A percentile compares a stretch with the other conserved stretches of the same genome.
These are phyloP conservation scores for Elaeagnus macrophylla DNA, from an alignment of 306 rosid genomes.

Conservation along the genomic window DNA sequence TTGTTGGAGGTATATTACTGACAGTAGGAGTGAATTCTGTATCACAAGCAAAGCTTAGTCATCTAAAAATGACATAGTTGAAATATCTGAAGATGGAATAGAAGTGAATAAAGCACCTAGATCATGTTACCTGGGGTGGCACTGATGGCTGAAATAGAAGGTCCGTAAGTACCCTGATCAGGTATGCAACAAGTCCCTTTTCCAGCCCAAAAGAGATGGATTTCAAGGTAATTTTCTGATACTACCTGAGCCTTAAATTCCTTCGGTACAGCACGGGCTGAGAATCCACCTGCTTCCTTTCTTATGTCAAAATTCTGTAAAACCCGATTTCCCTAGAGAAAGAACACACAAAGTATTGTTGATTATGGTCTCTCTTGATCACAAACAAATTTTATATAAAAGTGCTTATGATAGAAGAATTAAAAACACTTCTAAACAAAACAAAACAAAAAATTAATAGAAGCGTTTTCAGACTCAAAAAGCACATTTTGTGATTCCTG, in stretches of 20 bases:
- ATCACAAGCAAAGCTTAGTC: conserved; percentile 13
- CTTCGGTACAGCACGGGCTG: conserved; percentile 46
- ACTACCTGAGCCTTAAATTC: conserved; percentile 32
- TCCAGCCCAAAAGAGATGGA: conserved; percentile 89
- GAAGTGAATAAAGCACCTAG: conserved; percentile 6
- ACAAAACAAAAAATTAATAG: not conserved
- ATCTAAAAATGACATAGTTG: conserved; percentile 6
- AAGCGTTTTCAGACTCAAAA: not conserved
- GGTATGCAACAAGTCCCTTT: conserved; percentile 83
- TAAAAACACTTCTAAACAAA: too few relatives aligned
- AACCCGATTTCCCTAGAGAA: conserved; percentile 42
- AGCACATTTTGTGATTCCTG: too few relatives aligned
- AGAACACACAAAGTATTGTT: not conserved
- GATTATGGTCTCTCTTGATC: too few relatives aligned
- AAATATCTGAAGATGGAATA: conserved; percentile 1
- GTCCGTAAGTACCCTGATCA: conserved; percentile 53
- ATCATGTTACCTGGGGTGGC: conserved; percentile 54
- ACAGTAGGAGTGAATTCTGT: conserved; percentile 56
- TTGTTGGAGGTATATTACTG: conserved; percentile 42
- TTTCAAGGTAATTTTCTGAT: conserved; percentile 52
- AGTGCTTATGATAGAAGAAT: too few relatives aligned
- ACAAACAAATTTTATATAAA: too few relatives aligned
- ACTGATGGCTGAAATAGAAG: conserved; percentile 65
- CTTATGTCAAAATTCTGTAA: conserved; percentile 51
- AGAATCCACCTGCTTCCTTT: conserved; percentile 46